Base-by-base conservation (phyloP, 139 green algal species). In the Spirogloea muscicola region DNA sequence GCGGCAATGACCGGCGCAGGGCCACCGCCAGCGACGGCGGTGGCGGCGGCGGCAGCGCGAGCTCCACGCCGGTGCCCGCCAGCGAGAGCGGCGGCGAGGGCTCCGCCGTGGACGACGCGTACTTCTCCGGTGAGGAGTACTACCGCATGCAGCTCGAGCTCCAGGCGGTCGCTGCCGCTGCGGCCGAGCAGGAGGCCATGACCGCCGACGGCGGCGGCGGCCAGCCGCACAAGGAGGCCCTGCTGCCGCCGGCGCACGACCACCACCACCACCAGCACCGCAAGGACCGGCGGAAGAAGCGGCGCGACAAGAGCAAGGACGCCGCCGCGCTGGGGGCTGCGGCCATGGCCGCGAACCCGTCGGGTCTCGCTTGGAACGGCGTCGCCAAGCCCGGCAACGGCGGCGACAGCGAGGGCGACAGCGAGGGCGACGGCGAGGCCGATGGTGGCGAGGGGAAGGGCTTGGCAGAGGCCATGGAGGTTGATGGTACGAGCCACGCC, bases 121-220 rank as follows among this genome's bases (percentile, higher is more conserved):
- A 74, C 55, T 74, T 74, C 55, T 74, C 65, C 7, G 65, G 65
- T 21, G 65, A 74, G 55, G 65, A 74, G 34, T 74, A 73, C 55
- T 74, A 74, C 55, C 16, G 21, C 13, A 13, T 65, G 55, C 49
- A 74, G 55, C 6, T 21, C 13, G 49, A 74, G 33, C 33, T 16
- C 16, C 33, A 74, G 48, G 13, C 68, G 9, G 7, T 55, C 21
- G 21, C 46, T 21, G 46, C 46, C 21, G 46, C 21, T 21, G 21
- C 21, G 21, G 46, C n/a, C n/a, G n/a, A 39, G 21, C 21, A 39
- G 52, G 16, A 63, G 52, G 21, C 25, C 7, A 63, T 63, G 9
- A 29, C 52, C 25, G 29, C 18, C 25, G 10, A 39, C 25, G 16
- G 21, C 52, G n/a, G n/a, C n/a, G n/a, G n/a, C n/a, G n/a, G n/a